Base-by-base conservation (phyloP, 768 basidiomycete species). In the Tricholoma furcatifolium region DNA sequence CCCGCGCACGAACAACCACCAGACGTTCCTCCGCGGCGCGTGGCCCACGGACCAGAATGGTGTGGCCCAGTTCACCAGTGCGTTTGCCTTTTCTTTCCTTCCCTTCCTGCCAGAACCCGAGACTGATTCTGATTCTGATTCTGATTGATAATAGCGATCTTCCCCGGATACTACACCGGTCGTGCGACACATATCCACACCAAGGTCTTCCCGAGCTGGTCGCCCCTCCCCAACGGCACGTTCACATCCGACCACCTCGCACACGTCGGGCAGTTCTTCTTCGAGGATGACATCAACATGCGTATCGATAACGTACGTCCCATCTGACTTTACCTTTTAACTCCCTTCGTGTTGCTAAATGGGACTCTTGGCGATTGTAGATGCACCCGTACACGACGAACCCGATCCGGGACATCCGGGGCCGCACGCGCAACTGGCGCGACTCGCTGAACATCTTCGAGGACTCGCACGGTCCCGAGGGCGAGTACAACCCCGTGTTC, bases 251-350 rank as follows among this genome's bases (percentile, higher is more conserved):
- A 71, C 1, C 68, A 72, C 6, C 69, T 80, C 2, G 63, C 69
- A 1, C 80, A 82, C 58, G 70, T 71, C 14, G 80, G 80, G 1
- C 80, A 82, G 55, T 81, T 78, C 62, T 82, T 81, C 71, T 82
- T 82, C 45, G 78, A 81, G 38, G 80, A 82, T 53, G 76, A 77
- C 2, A 65, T 80, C 41, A 80, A 80, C 54, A 55, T 72, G 35
- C 66, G 74, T 14, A 65, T 82, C 11, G 79, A 80, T 56, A 75
- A 79, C 62, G 75, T 75, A 27, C 20, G 69, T 56, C 21, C 15
- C 15, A 14, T 8, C 15, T n/a, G n/a, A n/a, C 47, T 27, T 31
- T 20, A 12, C 32, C 20, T 23, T n/a, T 30, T 48, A 36, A 12
- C 36, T 45, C 47, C 31, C 54, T 50, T 24, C 21, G 21, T 12